A percentile compares a stretch with the other conserved stretches of the same genome.
phyloP scores from a whole-genome alignment of 306 rosid species.

The Rubus idaeus region DNA sequence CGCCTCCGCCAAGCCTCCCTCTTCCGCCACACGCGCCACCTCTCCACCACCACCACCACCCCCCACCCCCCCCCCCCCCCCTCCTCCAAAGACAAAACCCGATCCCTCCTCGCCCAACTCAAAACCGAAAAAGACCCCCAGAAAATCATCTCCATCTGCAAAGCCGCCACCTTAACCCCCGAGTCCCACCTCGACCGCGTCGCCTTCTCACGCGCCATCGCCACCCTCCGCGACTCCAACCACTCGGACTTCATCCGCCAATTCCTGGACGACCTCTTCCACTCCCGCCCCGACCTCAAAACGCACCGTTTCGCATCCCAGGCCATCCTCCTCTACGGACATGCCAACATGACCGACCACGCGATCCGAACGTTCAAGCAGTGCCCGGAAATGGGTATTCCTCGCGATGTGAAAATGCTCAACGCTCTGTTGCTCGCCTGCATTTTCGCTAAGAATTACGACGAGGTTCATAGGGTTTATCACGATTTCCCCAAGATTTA shows the following conservation, averaged over 20 bases:
- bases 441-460: slow-evolving; percentile 51
- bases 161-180: slow-evolving; percentile 71
- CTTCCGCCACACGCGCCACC: slow-evolving; percentile 20
- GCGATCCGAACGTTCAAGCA: slow-evolving; percentile 52
- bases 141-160: slow-evolving; percentile 66
- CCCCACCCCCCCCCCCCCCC: slow-evolving; percentile 44
- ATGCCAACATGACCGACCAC: slow-evolving; percentile 64
- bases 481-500: slow-evolving; percentile 61
- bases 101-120: slow-evolving; percentile 56
- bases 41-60: slow-evolving; percentile 41
- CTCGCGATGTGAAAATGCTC: slow-evolving; percentile 54
- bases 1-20: slow-evolving; percentile 49
- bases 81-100: slow-evolving; percentile 47
- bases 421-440: slow-evolving; percentile 66
- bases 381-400: slow-evolving; percentile 37
- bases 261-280: slow-evolving; percentile 47
- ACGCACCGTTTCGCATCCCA: slow-evolving; percentile 63
- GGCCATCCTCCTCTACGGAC: slow-evolving; percentile 73
- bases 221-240: slow-evolving; percentile 54
- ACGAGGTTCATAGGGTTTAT: slow-evolving; percentile 56
- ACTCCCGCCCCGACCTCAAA: slow-evolving; percentile 59
- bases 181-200: slow-evolving; percentile 66
- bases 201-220: slow-evolving; percentile 59
- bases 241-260: slow-evolving; percentile 56
- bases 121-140: slow-evolving; percentile 67